Base-by-base conservation (phyloP, 805 yeast species). In the Lachancea sp. region DNA sequence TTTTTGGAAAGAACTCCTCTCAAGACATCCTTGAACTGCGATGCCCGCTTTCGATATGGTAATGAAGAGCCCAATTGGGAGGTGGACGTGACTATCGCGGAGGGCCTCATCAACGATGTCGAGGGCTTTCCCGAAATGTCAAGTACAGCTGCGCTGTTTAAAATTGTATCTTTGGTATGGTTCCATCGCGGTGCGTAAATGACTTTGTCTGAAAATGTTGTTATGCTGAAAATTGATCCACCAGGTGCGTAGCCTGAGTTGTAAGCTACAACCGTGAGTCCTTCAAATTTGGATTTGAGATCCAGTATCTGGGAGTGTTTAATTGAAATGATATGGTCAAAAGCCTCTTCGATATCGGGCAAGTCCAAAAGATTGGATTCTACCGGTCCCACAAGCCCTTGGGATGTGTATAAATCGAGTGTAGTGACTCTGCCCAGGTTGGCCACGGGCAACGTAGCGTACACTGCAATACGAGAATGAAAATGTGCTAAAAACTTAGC, bases 171-270 rank as follows among this genome's bases (percentile, higher is more conserved):
- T 52, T 80, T 81, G 1, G 97, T 82, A 60, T 93, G 98, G 62
- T 90, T 91, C 98, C 98, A 93, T 37, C 85, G 79, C 1, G 93
- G 89, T 0, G 96, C 95, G 62, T 88, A 87, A 2, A 91, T 70
- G n/a, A 90, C 68, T 50, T 82, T 82, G 53, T 91, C 97, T 15
- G 81, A 76, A 49, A 83, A 80, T 45, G 81, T 81, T 37, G 76
- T 74, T 10, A 91, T 62, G 31, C 82, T 69, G 97, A 97, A 90
- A 38, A 90, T 78, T 0, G 95, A 79, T 12, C 99, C 98, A 49
- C 99, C 99, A 25, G 93, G 72, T 0, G 95, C 74, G 59, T 87
- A 96, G 3, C 99, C 99, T 0, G 97, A 82, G 61, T 85, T 89
- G 54, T 81, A 80, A 0, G 97, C 95, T 0, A 95, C 81, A 18